Conservation (phyloP, 2,329 filamentous ascomycete genomes). For the Corinectria fuckeliana region DNA sequence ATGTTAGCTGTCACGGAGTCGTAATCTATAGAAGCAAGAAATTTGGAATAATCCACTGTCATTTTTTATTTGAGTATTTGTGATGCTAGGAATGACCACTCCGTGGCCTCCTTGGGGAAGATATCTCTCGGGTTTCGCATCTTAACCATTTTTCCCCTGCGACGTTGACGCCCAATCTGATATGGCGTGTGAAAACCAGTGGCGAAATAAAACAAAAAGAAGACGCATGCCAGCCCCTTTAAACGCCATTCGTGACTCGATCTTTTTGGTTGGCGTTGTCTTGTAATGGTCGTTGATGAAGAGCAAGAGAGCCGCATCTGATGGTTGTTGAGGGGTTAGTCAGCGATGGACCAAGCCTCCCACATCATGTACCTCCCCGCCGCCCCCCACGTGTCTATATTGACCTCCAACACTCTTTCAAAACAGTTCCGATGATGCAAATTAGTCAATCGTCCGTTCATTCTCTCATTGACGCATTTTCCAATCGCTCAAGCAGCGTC, state of each 20-base stretch:
- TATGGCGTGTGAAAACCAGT: conserved; percentile 23
- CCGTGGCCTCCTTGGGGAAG: not conserved
- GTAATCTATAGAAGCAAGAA: not conserved
- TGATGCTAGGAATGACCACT: conserved; percentile 1
- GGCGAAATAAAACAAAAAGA: conserved; percentile 26
- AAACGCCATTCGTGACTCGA: conserved; percentile 39
- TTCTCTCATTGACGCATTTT: conserved; percentile 24
- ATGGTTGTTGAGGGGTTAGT: conserved; percentile 16
- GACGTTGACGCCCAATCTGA: conserved; percentile 17
- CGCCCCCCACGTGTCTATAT: conserved; percentile 11
- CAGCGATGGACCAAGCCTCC: not conserved
- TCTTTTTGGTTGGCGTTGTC: conserved; percentile 32
- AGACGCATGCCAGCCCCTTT: conserved; percentile 20
- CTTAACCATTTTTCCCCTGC: conserved; percentile 20
- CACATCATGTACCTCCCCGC: not conserved
- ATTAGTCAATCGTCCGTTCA: conserved; percentile 28
- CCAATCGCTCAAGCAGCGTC: conserved; percentile 71
- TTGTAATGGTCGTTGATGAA: conserved; percentile 20
- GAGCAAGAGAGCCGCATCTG: conserved; percentile 7
- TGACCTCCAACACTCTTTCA: conserved; percentile 9
- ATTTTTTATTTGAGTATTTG: conserved; percentile 21
- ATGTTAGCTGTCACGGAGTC: too few species aligned
- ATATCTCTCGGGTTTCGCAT: conserved; percentile 2
- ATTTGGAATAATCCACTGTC: conserved; percentile 18
- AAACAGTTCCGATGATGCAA: conserved; percentile 16